Conservation (phyloP, 352 stramenopile genomes). For the Globisporangium paroecandrum region DNA sequence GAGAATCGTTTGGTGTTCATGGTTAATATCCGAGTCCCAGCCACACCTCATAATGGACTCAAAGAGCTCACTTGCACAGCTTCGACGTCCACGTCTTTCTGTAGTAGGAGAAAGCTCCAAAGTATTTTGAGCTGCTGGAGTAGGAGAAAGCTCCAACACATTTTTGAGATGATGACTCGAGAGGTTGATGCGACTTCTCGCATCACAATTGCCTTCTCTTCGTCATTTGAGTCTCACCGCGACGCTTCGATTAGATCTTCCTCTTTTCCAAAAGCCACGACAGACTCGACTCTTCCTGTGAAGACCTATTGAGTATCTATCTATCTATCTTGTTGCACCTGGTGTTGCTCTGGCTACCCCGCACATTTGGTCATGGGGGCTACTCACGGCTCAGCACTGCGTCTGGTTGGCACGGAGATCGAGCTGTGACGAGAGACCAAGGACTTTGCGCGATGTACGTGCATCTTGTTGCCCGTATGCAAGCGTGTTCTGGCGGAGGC, state of each 20-base stretch:
- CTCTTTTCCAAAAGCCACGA: not conserved
- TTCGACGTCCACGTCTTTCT: not conserved
- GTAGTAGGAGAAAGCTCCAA: too few species aligned
- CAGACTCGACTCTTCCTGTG: not conserved
- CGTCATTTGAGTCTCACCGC: too few species aligned
- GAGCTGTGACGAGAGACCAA: constrained; percentile 71
- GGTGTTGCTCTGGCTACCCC: not conserved
- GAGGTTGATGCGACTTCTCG: too few species aligned
- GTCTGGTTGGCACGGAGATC: constrained; percentile 52
- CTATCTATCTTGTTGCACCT: not conserved
- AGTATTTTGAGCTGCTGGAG: too few species aligned
- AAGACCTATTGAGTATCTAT: not conserved
- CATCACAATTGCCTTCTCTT: too few species aligned
- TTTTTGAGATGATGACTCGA: too few species aligned
- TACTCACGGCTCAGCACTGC: constrained; percentile 45
- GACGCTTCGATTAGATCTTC: constrained; percentile 1
- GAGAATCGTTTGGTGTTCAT: not conserved
- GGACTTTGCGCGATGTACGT: constrained; percentile 72
- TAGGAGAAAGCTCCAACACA: too few species aligned
- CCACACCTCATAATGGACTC: not conserved
- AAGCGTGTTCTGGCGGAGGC: not conserved
- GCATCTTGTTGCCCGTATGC: too few species aligned
- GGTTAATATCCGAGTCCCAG: not conserved
- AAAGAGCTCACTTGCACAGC: not conserved
- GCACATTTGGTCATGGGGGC: constrained; percentile 36